phyloP scores from a whole-genome alignment of 2,329 filamentous ascomycete genomes.

The Penicillium frequentans region DNA sequence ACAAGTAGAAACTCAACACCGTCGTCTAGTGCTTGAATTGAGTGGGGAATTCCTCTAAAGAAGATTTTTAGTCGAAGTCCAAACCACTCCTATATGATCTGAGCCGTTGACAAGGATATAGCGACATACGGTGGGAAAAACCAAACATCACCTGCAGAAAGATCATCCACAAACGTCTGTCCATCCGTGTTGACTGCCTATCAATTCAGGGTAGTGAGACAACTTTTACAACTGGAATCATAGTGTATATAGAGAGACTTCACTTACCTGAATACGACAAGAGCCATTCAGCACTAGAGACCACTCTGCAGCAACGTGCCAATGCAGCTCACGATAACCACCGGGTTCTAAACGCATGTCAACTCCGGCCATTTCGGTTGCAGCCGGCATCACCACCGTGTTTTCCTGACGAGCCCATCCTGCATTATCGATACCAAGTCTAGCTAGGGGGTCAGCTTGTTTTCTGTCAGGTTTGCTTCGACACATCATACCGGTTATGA shows the following conservation, averaged over 20 bases:
- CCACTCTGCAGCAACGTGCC: slow-evolving; percentile 43
- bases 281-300: slow-evolving; percentile 41
- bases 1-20: slow-evolving; percentile 66
- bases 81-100: not conserved
- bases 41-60: slow-evolving; percentile 66
- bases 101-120: not conserved
- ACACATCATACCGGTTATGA: slow-evolving; percentile 42
- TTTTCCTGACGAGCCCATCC: slow-evolving; percentile 61
- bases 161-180: slow-evolving; percentile 73
- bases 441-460: slow-evolving; percentile 4
- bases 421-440: slow-evolving; percentile 45
- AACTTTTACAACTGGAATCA: not conserved
- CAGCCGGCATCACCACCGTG: slow-evolving; percentile 49
- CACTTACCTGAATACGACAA: slow-evolving; percentile 34
- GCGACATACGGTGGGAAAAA: slow-evolving; percentile 66
- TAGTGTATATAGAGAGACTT: not conserved
- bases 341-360: slow-evolving; percentile 60
- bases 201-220: not conserved
- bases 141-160: slow-evolving; percentile 76
- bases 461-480: not conserved
- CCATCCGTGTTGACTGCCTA: slow-evolving; percentile 56
- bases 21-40: slow-evolving; percentile 70
- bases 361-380: slow-evolving; percentile 57
- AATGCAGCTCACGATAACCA: slow-evolving; percentile 65
- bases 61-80: not conserved